phyloP scores from a whole-genome alignment of 371 early-diverging fungal genomes.

The Lichtheimia ramosa region DNA sequence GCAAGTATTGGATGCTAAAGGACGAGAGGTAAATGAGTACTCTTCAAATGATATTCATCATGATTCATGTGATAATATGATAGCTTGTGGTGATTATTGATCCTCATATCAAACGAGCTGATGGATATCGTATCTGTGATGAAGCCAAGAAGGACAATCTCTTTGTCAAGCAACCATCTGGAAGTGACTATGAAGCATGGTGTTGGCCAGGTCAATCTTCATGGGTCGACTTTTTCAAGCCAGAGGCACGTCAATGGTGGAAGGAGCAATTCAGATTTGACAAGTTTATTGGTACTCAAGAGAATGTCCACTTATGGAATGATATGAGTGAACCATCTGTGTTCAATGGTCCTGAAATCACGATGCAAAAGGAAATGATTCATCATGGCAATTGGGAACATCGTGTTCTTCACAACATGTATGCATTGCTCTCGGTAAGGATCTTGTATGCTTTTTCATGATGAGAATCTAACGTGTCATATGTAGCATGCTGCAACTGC shows the following conservation, averaged over 20 bases:
- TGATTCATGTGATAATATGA: too few relatives aligned
- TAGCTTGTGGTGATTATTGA: constrained; percentile 94
- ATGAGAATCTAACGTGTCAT: neutral
- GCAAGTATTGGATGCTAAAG: constrained; percentile 63
- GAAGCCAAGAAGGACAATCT: constrained; percentile 73
- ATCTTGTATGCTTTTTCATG: neutral
- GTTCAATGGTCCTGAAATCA: constrained; percentile 90
- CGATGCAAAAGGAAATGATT: constrained; percentile 87
- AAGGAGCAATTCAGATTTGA: constrained; percentile 66
- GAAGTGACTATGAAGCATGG: constrained; percentile 82
- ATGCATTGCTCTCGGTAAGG: constrained; percentile 70
- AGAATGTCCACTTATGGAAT: constrained; percentile 84
- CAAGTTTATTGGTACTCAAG: constrained; percentile 76
- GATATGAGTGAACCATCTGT: constrained; percentile 96
- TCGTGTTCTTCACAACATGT: constrained; percentile 89
- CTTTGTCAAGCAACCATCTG: constrained; percentile 78
- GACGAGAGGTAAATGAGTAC: constrained; percentile 64
- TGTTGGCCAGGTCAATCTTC: constrained; percentile 93
- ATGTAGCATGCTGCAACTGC: constrained; percentile 55
- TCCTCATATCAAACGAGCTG: constrained; percentile 93
- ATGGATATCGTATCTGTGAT: constrained; percentile 72
- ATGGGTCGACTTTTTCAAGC: constrained; percentile 87
- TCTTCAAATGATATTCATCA: too few relatives aligned
- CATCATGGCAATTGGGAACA: constrained; percentile 82
- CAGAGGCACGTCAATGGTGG: constrained; percentile 84